Percentiles rank a stretch among this genome's conserved stretches.
phyloP scores from a whole-genome alignment of 225 moss, liverwort and hornwort species.

The Marchantia paleacea region DNA sequence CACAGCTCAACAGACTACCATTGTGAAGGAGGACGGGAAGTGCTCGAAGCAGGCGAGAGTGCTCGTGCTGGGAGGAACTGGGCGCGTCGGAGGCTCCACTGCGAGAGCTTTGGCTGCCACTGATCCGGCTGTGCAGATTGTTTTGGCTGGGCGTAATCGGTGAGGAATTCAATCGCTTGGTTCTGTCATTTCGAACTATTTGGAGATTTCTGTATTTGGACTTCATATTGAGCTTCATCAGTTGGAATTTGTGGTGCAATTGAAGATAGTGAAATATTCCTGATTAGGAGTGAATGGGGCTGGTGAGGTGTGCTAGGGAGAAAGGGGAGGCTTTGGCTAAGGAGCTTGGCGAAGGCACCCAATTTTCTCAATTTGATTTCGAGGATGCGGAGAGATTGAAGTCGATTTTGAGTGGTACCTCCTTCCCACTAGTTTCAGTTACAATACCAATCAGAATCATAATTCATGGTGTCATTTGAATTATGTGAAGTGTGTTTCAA shows the following conservation, averaged over 20 bases:
- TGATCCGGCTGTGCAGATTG: conserved; percentile 49
- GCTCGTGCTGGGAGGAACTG: conserved; percentile 83
- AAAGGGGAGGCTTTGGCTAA: conserved; percentile 66
- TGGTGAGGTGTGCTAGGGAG: conserved; percentile 38
- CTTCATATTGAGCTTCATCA: neutral
- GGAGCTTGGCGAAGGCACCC: conserved; percentile 49
- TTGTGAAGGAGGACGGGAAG: conserved; percentile 27
- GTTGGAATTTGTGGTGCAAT: neutral
- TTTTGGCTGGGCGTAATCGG: conserved; percentile 88
- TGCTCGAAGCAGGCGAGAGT: conserved; percentile 50
- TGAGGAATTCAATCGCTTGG: conserved; percentile 7
- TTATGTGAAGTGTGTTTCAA: too few relatives aligned
- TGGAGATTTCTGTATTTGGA: neutral
- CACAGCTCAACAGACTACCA: conserved; percentile 26
- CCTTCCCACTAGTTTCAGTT: neutral
- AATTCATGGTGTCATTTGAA: neutral
- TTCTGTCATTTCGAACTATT: neutral
- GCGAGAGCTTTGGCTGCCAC: conserved; percentile 61
- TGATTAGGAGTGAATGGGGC: neutral
- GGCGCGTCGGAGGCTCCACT: conserved; percentile 75
- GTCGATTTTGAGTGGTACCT: conserved; percentile 60
- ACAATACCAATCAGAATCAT: neutral
- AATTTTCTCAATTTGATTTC: conserved; percentile 59
- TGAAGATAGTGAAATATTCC: neutral
- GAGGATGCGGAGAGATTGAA: conserved; percentile 55